A percentile compares a stretch with the other conserved stretches of the same genome.
These are phyloP conservation scores for Teunomyces panamensis DNA, from an alignment of 805 yeast genomes.

Conservation along the genomic window DNA sequence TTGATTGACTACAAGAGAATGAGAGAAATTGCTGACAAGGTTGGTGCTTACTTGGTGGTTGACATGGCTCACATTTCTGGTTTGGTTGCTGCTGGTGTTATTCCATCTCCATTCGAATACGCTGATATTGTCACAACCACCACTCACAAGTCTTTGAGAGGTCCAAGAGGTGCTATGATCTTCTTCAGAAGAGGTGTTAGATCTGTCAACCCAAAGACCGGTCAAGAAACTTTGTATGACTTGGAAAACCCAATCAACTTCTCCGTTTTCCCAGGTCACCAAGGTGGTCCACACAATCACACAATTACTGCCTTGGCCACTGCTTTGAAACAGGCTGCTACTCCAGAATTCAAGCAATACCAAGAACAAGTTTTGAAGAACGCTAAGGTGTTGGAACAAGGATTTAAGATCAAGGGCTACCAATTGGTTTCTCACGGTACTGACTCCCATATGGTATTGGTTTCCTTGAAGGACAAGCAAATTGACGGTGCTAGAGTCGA, in stretches of 20 bases:
- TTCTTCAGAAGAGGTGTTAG: constrained; percentile 94
- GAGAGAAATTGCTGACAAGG: constrained; percentile 86
- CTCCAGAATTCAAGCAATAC: constrained; percentile 85
- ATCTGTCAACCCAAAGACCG: constrained; percentile 71
- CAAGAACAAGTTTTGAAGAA: constrained; percentile 80
- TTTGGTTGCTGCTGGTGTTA: constrained; percentile 89
- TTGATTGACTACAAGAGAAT: constrained; percentile 85
- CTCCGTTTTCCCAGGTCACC: constrained; percentile 98
- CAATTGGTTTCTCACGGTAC: constrained; percentile 89
- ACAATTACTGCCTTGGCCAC: constrained; percentile 95
- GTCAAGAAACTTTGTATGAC: constrained; percentile 81
- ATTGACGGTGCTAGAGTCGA: constrained; percentile 97
- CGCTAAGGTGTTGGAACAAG: constrained; percentile 72
- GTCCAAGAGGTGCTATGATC: constrained; percentile 98
- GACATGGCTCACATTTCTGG: constrained; percentile 99
- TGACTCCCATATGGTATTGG: constrained; percentile 87
- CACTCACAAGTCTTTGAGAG: constrained; percentile 95
- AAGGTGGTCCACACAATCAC: constrained; percentile 99
- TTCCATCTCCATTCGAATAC: constrained; percentile 87
- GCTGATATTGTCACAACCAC: constrained; percentile 98
- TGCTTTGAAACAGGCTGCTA: constrained; percentile 86
- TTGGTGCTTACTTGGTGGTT: constrained; percentile 87
- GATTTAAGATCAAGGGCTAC: constrained; percentile 63
- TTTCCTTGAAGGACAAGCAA: constrained; percentile 72
- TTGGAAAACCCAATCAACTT: constrained; percentile 90